Percentiles rank a stretch among this genome's conserved stretches.
Evolutionary conservation across 164 flowering plant species (phyloP).

Genomic region (Taxillus chinensis): DNA sequence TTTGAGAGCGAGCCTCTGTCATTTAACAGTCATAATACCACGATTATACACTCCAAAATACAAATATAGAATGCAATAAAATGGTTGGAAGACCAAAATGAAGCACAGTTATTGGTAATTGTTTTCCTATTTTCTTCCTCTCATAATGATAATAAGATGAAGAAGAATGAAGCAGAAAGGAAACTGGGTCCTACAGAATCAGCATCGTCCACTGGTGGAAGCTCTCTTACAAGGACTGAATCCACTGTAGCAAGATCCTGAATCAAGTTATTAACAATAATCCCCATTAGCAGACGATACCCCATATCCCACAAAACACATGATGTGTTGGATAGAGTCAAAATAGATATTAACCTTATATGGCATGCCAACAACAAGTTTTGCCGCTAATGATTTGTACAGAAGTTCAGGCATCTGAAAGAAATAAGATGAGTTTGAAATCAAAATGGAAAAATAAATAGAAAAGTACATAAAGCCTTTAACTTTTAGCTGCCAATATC

Average conservation of each 20-base stretch:
- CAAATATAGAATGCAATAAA: too few species aligned
- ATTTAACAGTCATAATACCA: constrained; percentile 12
- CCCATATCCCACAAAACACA: background rate
- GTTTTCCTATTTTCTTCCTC: too few species aligned
- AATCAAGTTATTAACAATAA: background rate
- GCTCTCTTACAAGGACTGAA: constrained; percentile 75
- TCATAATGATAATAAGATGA: too few species aligned
- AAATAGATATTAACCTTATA: constrained; percentile 57
- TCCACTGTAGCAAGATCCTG: constrained; percentile 98
- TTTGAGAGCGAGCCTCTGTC: constrained; percentile 87
- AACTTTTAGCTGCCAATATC: background rate
- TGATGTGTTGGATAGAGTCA: background rate
- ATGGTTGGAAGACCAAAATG: too few species aligned
- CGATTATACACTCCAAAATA: constrained; percentile 4
- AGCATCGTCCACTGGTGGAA: constrained; percentile 70
- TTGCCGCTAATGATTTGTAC: constrained; percentile 83
- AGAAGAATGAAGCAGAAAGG: background rate
- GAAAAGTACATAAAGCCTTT: background rate
- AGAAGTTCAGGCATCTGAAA: constrained; percentile 75
- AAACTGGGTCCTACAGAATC: constrained; percentile 51
- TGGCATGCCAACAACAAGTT: constrained; percentile 96
- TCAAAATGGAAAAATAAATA: background rate
- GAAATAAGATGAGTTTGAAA: constrained; percentile 3
- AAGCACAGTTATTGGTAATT: too few species aligned
- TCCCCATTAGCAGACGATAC: constrained; percentile 7